Base-by-base conservation (phyloP, 495 filamentous ascomycete species). In the Pseudomonodictys pantanalensis region DNA sequence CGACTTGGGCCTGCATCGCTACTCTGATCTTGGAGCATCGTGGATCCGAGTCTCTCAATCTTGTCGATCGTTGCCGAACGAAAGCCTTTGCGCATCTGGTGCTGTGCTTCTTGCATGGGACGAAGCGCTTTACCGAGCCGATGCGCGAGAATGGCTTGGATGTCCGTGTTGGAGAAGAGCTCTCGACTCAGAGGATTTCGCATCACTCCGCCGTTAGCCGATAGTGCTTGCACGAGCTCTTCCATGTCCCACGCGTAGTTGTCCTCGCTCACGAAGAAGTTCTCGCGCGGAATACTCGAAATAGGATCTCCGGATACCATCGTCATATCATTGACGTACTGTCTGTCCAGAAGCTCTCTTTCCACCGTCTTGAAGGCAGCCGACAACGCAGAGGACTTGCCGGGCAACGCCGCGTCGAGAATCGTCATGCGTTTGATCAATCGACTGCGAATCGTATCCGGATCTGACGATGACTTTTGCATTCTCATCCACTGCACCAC, bases 221-320 rank as follows among this genome's bases (percentile, higher is more conserved):
- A 52, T 35, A 66, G 61, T 26, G 66, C 55, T 35, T 68, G 68
- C 18, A 71, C 74, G 1, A 76, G 45, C 46, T 73, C 71, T 25
- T 56, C 58, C 68, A 74, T 73, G 56, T 76, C 75, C 70, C 77
- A 75, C 2, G 75, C 71, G 52, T 79, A 78, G 12, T 69, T 60
- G 18, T 73, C 73, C 47, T 72, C 69, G 56, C 56, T 71, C 17
- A 47, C 62, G 20, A 60, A 63, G 58, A 73, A 71, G 35, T 64
- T 62, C 10, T 47, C 50, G 12, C 66, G 42, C 17, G 58, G 64
- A 10, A 74, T 74, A 17, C 58, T 62, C 15, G 56, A 45, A 11
- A 73, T 52, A 15, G 42, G 24, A 8, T 48, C 22, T 17, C 61
- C 58, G 2, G 15, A 24, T 10, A 39, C 33, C 68, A 73, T 71